Percentiles rank a stretch among this genome's conserved stretches.
phyloP scores from a whole-genome alignment of 202 grass and related monocot species.

The Musa balbisiana region DNA sequence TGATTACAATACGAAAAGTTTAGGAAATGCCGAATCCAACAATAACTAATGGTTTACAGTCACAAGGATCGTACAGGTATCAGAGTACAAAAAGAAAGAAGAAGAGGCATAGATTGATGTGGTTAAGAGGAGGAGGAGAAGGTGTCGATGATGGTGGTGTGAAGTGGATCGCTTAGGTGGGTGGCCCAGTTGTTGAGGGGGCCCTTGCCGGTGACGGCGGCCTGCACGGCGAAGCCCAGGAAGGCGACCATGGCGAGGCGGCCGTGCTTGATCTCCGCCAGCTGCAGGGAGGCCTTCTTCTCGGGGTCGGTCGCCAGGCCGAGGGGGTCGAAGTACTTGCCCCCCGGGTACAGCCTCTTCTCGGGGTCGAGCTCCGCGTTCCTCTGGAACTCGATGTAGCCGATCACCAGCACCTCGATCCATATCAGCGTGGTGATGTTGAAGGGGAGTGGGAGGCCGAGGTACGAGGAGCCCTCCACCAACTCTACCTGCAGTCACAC shows the following conservation, averaged over 20 bases:
- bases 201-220: slow-evolving; percentile 88
- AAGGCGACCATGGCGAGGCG: slow-evolving; percentile 94
- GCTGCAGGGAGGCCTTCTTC: slow-evolving; percentile 68
- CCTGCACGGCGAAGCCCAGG: slow-evolving; percentile 91
- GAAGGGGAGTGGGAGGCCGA: slow-evolving; percentile 92
- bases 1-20: too few relatives aligned
- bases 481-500: slow-evolving; percentile 58
- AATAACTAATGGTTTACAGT: too few relatives aligned
- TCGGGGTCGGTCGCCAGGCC: slow-evolving; percentile 77
- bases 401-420: slow-evolving; percentile 96
- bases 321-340: slow-evolving; percentile 80
- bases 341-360: slow-evolving; percentile 81
- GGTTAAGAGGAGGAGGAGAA: slow-evolving; percentile 30
- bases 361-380: slow-evolving; percentile 93
- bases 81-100: too few relatives aligned
- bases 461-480: slow-evolving; percentile 80
- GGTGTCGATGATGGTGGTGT: slow-evolving; percentile 97
- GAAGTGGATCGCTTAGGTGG: slow-evolving; percentile 92
- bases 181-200: slow-evolving; percentile 98
- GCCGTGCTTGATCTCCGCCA: slow-evolving; percentile 98
- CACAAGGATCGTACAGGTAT: too few relatives aligned
- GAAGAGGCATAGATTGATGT: too few relatives aligned
- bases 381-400: slow-evolving; percentile 98
- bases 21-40: too few relatives aligned
- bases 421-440: slow-evolving; percentile 76